These are phyloP conservation scores for Saccharomyces hybrid DNA, from an alignment of 1,139 yeast genomes.

Conservation along the genomic window DNA sequence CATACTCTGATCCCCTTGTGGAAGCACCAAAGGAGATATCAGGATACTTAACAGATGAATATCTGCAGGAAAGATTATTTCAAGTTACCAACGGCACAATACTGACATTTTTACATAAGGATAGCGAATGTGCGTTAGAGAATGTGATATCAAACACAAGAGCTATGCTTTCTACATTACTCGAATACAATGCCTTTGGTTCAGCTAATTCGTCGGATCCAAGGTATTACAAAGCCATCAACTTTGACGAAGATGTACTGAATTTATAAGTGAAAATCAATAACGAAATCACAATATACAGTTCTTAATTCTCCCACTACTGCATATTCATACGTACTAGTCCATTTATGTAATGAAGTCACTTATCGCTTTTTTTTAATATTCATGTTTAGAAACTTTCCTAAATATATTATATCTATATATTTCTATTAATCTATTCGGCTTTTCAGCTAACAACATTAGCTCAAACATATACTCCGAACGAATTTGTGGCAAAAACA, in stretches of 20 bases:
- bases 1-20: slow-evolving; percentile 42
- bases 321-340: neutral
- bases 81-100: slow-evolving; percentile 25
- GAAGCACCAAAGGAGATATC: slow-evolving; percentile 28
- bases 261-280: slow-evolving; percentile 12
- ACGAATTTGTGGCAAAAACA: slow-evolving; percentile 26
- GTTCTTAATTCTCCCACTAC: too few species aligned
- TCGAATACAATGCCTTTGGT: slow-evolving; percentile 17
- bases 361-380: too few species aligned
- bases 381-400: too few species aligned
- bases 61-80: slow-evolving; percentile 27
- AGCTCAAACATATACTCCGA: slow-evolving; percentile 28
- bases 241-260: slow-evolving; percentile 29
- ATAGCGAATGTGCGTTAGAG: slow-evolving; percentile 26
- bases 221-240: slow-evolving; percentile 25
- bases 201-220: slow-evolving; percentile 9
- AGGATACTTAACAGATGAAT: slow-evolving; percentile 22
- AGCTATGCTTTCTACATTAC: slow-evolving; percentile 25
- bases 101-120: slow-evolving; percentile 21
- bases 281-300: too few species aligned
- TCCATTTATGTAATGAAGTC: too few species aligned
- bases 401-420: too few species aligned
- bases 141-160: slow-evolving; percentile 28
- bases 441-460: too few species aligned
- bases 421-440: too few species aligned